These are phyloP conservation scores for Geotrichum carabidarum DNA, from an alignment of 1,139 yeast genomes.

Conservation along the genomic window DNA sequence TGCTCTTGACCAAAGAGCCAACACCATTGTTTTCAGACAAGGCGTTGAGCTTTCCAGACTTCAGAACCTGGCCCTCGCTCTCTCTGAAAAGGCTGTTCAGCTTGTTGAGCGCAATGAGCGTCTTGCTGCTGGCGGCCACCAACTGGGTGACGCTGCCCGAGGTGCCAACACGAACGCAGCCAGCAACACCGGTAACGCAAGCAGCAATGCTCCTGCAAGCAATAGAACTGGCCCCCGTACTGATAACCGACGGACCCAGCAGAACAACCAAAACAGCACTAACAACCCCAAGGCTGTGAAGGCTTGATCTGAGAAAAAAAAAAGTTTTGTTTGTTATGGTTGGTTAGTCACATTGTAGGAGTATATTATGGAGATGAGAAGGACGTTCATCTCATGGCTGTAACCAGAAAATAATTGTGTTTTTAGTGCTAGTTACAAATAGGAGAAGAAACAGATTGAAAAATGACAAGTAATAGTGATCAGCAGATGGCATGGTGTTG, in stretches of 20 bases:
- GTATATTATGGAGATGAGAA: background rate
- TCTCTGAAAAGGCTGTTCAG: conserved; percentile 81
- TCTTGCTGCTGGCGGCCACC: conserved; percentile 70
- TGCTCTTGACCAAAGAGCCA: conserved; percentile 55
- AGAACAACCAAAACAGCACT: conserved; percentile 2
- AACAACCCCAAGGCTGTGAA: conserved; percentile 11
- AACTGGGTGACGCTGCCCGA: conserved; percentile 27
- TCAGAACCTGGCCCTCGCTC: conserved; percentile 80
- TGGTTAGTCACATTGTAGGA: background rate
- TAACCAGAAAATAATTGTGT: background rate
- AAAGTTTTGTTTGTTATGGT: background rate
- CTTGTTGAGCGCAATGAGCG: conserved; percentile 83
- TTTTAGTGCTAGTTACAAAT: background rate
- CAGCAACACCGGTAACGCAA: conserved; percentile 8
- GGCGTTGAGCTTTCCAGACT: conserved; percentile 79
- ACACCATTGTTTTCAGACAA: conserved; percentile 55
- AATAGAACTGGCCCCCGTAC: conserved; percentile 5
- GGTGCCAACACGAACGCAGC: conserved; percentile 5
- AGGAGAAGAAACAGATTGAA: background rate
- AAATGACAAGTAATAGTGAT: background rate
- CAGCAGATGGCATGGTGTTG: too few relatives aligned
- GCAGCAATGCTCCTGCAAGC: conserved; percentile 3
- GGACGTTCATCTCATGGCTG: background rate
- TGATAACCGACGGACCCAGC: conserved; percentile 11
- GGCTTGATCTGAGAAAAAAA: conserved; percentile 1